Percentiles rank a stretch among this genome's conserved stretches.
Evolutionary conservation across 73 alveolate species (phyloP).

Genomic region (Tetrahymena elliotti): DNA sequence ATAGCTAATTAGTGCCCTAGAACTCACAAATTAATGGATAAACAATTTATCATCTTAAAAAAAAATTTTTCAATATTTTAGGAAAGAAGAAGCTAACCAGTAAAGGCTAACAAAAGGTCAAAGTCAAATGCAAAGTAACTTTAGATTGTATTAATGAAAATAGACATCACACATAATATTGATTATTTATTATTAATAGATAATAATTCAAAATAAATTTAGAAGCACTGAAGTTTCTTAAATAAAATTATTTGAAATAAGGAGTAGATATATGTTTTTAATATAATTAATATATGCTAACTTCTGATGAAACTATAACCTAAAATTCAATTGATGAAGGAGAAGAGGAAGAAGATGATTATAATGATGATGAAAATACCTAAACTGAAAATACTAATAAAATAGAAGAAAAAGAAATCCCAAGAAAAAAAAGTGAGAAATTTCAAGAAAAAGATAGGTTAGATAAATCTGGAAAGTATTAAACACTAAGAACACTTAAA

Average conservation of each 20-base stretch:
- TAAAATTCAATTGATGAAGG: background rate
- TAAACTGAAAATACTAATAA: too few relatives aligned
- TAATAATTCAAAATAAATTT: too few relatives aligned
- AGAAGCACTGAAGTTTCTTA: background rate
- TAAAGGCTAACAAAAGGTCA: background rate
- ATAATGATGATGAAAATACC: background rate
- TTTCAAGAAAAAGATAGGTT: background rate
- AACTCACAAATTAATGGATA: background rate
- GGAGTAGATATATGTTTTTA: background rate
- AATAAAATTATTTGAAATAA: too few relatives aligned
- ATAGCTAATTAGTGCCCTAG: background rate
- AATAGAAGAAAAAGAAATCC: background rate
- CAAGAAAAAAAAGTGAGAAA: background rate
- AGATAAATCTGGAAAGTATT: too few relatives aligned
- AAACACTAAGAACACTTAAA: too few relatives aligned
- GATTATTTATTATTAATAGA: background rate
- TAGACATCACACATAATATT: too few relatives aligned
- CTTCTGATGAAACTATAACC: background rate
- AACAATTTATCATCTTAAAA: background rate
- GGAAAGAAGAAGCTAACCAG: background rate
- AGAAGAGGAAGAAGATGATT: too few relatives aligned
- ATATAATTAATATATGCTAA: background rate
- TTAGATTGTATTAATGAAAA: too few relatives aligned
- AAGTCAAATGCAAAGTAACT: background rate
- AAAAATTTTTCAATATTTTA: background rate